phyloP scores from a whole-genome alignment of 1,284 basidiomycete species.

The Tylopilus sp. region DNA sequence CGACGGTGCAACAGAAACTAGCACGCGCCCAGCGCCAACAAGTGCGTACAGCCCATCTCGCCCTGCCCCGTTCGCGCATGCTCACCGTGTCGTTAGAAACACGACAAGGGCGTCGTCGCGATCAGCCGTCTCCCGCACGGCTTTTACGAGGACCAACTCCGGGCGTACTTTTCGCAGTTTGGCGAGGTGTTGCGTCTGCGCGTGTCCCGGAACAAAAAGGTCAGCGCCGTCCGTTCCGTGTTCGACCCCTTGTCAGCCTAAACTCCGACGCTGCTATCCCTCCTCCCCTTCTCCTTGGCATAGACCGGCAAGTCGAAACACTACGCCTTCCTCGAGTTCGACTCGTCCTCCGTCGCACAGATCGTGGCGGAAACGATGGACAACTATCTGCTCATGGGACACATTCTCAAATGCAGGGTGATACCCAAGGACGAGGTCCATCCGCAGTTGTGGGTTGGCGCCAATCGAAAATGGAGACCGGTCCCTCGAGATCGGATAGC shows the following conservation, averaged over 20 bases:
- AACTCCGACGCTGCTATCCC: too few species aligned
- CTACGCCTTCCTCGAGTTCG: slow-evolving; percentile 96
- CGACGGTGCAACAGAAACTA: slow-evolving; percentile 72
- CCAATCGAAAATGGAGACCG: slow-evolving; percentile 84
- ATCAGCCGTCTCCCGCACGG: slow-evolving; percentile 93
- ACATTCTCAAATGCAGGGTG: slow-evolving; percentile 86
- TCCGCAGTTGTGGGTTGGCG: slow-evolving; percentile 94
- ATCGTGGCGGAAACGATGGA: slow-evolving; percentile 99
- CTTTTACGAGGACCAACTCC: slow-evolving; percentile 95
- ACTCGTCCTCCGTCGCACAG: slow-evolving; percentile 82
- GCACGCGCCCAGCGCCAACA: slow-evolving; percentile 78
- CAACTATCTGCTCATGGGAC: slow-evolving; percentile 95
- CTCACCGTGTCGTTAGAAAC: slow-evolving; percentile 40
- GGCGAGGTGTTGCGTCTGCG: slow-evolving; percentile 87
- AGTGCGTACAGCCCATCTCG: slow-evolving; percentile 43
- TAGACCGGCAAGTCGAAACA: slow-evolving; percentile 95
- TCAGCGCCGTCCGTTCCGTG: slow-evolving; percentile 25
- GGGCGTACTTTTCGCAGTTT: slow-evolving; percentile 92
- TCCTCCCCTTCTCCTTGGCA: too few species aligned
- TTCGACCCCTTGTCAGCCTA: too few species aligned
- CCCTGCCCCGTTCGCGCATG: slow-evolving; percentile 7
- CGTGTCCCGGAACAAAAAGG: slow-evolving; percentile 92
- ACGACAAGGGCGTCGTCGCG: slow-evolving; percentile 83
- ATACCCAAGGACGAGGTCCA: slow-evolving; percentile 88
- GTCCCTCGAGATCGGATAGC: slow-evolving; percentile 76